Conservation (phyloP, 192 early-diverging fungal species). For the Thamnidium elegans region DNA sequence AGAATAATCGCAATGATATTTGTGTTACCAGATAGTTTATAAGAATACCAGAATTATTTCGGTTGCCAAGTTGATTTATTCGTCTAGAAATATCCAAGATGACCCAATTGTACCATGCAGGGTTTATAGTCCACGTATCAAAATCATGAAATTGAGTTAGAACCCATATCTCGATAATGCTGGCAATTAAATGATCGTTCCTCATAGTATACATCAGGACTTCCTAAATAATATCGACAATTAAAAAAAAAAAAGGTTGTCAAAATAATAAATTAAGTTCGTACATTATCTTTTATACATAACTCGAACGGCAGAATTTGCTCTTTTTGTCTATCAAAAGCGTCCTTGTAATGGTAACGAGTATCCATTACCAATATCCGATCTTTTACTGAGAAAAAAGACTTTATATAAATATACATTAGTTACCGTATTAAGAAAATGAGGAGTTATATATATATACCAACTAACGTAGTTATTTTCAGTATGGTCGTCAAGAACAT, state of each 20-base stretch:
- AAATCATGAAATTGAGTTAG: not conserved
- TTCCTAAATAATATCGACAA: not conserved
- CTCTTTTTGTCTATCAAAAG: not conserved
- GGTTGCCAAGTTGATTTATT: not conserved
- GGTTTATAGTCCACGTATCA: not conserved
- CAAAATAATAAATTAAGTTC: not conserved
- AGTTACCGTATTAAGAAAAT: too few species aligned
- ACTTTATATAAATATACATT: too few species aligned
- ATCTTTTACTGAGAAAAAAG: too few species aligned
- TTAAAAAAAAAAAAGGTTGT: not conserved
- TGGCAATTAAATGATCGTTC: not conserved
- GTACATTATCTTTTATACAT: constrained; percentile 1
- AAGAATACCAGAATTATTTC: not conserved
- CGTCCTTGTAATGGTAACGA: not conserved
- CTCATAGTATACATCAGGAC: not conserved
- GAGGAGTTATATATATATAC: too few species aligned
- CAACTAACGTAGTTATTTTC: too few species aligned
- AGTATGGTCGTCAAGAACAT: too few species aligned
- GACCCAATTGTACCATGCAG: constrained; percentile 11
- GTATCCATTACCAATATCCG: too few species aligned
- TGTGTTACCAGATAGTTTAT: not conserved
- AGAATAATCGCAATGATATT: not conserved
- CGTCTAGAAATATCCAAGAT: constrained; percentile 1
- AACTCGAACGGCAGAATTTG: not conserved
- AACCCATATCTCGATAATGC: constrained; percentile 6